Base-by-base conservation (phyloP, 1,284 basidiomycete species). In the Somion occarium region DNA sequence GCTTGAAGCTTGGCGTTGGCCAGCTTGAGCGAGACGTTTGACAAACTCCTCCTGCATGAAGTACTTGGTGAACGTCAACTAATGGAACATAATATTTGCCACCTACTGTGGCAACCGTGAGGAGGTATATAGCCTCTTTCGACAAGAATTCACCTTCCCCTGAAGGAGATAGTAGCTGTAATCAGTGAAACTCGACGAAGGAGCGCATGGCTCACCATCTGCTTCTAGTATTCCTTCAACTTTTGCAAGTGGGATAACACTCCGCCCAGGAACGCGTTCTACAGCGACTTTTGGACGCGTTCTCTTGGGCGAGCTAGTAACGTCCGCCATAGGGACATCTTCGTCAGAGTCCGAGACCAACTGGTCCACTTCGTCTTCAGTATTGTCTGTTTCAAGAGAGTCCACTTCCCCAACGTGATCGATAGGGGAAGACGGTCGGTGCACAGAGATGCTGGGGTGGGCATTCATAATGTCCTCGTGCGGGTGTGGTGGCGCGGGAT, bases 211-310 rank as follows among this genome's bases (percentile, higher is more conserved):
- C 76, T 47, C 61, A 87, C 87, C 84, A 59, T 88, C 83, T 15
- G 82, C 78, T 53, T 85, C 78, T 37, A 90, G 69, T 55, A 89
- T 87, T 57, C 79, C 83, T 63, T 88, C 84, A 43, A 90, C 61
- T 53, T 78, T 76, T 43, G 75, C 65, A 45, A 76, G 67, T 22
- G 87, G 85, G 19, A 90, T 64, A 11, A 85, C 64, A 4, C 78
- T 79, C 48, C 82, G 75, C 11, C 87, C 86, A 3, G 79, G 82
- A 34, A 73, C 65, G 56, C 85, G 80, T 58, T 77, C 73, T 59
- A 70, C 66, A 48, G 62, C 56, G 64, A 65, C 60, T 66, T 69
- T 61, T 50, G 57, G 62, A 52, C 64, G 68, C 42, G 63, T 61
- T 57, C 65, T 68, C 24, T 54, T 60, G 26, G 59, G 34, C 30